phyloP scores from a whole-genome alignment of 2,329 filamentous ascomycete genomes.

The Fusarium penzigii region DNA sequence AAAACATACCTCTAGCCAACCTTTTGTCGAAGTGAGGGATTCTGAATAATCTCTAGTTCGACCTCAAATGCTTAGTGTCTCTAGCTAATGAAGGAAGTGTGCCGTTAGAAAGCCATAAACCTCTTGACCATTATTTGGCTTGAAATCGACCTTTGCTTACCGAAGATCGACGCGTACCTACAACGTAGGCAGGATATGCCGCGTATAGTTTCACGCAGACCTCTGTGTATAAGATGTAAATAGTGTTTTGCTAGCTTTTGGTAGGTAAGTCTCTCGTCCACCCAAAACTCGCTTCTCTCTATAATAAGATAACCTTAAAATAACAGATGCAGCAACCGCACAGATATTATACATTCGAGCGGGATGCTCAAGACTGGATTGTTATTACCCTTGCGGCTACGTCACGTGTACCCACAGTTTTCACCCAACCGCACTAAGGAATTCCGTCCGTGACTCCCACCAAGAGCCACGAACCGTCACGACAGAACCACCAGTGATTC shows the following conservation, averaged over 20 bases:
- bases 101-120: slow-evolving; percentile 37
- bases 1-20: neutral
- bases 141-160: slow-evolving; percentile 3
- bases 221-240: slow-evolving; percentile 33
- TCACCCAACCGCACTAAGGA: too few relatives aligned
- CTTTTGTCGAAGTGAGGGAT: neutral
- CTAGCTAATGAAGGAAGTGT: slow-evolving; percentile 45
- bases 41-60: slow-evolving; percentile 17
- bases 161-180: slow-evolving; percentile 24
- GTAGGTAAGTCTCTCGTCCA: slow-evolving; percentile 38
- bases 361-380: neutral
- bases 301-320: slow-evolving; percentile 41
- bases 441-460: too few relatives aligned
- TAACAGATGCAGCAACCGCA: slow-evolving; percentile 34
- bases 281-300: slow-evolving; percentile 35
- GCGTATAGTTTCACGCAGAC: slow-evolving; percentile 40
- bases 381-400: too few relatives aligned
- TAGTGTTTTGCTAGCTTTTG: slow-evolving; percentile 34
- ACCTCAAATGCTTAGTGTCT: slow-evolving; percentile 38
- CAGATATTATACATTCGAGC: neutral
- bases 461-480: too few relatives aligned
- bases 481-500: too few relatives aligned
- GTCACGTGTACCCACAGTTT: too few relatives aligned
- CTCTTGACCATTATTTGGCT: slow-evolving; percentile 28
- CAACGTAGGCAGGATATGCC: slow-evolving; percentile 28